Evolutionary conservation across 257 asterid species (phyloP), one percentile per base, ranked within the genome.

Genomic region (Fraxinus pennsylvanica): DNA sequence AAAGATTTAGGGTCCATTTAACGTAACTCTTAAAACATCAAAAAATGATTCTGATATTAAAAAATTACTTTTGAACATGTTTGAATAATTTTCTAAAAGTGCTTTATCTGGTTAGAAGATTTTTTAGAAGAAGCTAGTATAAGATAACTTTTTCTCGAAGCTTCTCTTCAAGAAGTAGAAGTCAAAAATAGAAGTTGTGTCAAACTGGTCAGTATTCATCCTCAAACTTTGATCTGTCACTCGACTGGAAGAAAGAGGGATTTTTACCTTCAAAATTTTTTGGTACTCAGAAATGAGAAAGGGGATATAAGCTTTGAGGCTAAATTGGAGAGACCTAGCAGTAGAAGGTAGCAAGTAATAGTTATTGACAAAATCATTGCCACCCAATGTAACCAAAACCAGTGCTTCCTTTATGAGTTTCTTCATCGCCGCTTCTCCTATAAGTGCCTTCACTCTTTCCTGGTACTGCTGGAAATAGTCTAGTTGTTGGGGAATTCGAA

Each of bases 361-460:
- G 81, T 94, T 94, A 81, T 94, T 94, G 78, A 94, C 98, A 59
- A 94, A 94, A 39, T 94, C 98, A 73, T 92, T 94, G 57, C 98
- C 97, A 5, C 97, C 98, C 12, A 94, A 88, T 3, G 98, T 94
- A 36, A 94, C 87, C 77, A 94, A 96, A 21, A 94, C 92, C 1
- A 92, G 87, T 25, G 94, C 94, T 47, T 83, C 82, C 77, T 94
- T 92, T 38, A 94, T 91, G 0, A 94, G 82, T 12, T 74, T 73
- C 21, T 70, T 69, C 0, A 94, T 85, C 67, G 85, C 81, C 17
- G 59, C 91, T 3, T 81, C 85, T 13, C 98, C 98, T 3, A 94
- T 88, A 3, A 84, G 72, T 17, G 41, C 82, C 3, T 79, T 39
- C 36, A 92, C 92, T 35, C 97, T 77, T 32, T 82, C 21, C 21